Base-by-base conservation (phyloP, 495 filamentous ascomycete genomes). In the Xylona heveae region DNA sequence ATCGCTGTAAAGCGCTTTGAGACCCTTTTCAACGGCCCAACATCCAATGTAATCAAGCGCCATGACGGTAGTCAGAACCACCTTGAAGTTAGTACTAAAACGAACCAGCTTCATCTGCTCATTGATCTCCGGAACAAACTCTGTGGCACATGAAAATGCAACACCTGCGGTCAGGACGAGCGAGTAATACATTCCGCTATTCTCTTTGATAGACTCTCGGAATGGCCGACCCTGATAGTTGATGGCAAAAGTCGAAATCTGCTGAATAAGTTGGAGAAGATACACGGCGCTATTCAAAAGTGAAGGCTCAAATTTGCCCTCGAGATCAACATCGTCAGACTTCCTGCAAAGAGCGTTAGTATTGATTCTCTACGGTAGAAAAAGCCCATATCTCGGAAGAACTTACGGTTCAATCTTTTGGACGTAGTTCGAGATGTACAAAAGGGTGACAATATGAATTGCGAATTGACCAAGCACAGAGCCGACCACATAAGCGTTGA, bases 191-290 rank as follows among this genome's bases (percentile, higher is more conserved):
- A 99, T 99, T 47, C 81, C 81, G 43, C 68, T 71, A 58, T 99
- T 99, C 59, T 95, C 90, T 1, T 74, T 68, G 33, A 99, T 81
- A 6, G 76, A 75, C 54, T 99, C 88, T 35, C 88, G 77, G 72
- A 99, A 99, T 3, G 88, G 88, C 15, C 88, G 77, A 34, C 88
- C 88, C 52, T 99, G 88, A 58, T 99, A 99, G 61, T 99, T 99
- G 65, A 95, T 88, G 23, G 88, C 84, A 47, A 99, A 99, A 6
- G 88, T 99, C 7, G 88, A 95, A 46, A 99, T 93, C 48, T 99
- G 90, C 53, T 99, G 88, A 55, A 99, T 95, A 27, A 99, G 68
- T 45, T 95, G 90, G 2, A 99, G 70, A 26, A 99, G 79, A 55
- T 99, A 99, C 43, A 99, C 79, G 33, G 90, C 88, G 37, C 72